A percentile compares a stretch with the other conserved stretches of the same genome.
phyloP scores from a whole-genome alignment of 2,329 filamentous ascomycete genomes.

The Aureobasidium sp. region DNA sequence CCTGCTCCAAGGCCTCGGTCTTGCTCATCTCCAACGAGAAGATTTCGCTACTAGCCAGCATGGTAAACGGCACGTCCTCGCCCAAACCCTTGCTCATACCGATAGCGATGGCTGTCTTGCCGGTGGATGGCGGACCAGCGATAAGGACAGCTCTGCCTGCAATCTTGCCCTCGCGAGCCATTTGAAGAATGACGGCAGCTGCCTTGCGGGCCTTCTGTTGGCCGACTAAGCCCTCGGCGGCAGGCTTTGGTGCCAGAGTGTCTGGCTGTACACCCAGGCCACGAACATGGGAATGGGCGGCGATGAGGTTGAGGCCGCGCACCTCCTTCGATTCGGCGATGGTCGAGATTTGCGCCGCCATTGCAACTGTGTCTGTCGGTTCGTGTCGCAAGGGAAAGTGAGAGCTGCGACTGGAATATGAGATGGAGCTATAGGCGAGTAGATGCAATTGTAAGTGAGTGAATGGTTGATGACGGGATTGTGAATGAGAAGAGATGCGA shows the following conservation, averaged over 20 bases:
- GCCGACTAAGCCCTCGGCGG: conserved; percentile 88
- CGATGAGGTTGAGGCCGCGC: conserved; percentile 92
- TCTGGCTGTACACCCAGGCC: conserved; percentile 89
- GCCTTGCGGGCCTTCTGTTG: conserved; percentile 96
- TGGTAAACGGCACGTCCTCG: conserved; percentile 90
- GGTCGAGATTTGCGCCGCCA: conserved; percentile 52
- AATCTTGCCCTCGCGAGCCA: conserved; percentile 99
- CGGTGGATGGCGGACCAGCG: conserved; percentile 90
- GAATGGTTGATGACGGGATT: neutral
- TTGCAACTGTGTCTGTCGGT: neutral
- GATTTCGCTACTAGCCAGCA: conserved; percentile 91
- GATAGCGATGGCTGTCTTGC: conserved; percentile 98
- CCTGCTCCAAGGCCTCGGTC: conserved; percentile 94
- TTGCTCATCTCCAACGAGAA: conserved; percentile 99
- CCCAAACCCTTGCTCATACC: conserved; percentile 96
- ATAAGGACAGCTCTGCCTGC: conserved; percentile 91
- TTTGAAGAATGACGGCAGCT: conserved; percentile 90
- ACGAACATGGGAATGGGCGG: conserved; percentile 95
- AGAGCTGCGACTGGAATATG: neutral
- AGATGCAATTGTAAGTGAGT: neutral
- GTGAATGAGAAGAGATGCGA: neutral
- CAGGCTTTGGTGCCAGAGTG: conserved; percentile 74
- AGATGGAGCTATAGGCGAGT: neutral
- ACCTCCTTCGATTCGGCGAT: conserved; percentile 94
- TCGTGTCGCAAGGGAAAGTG: neutral